phyloP scores from a whole-genome alignment of 148 eudicot species.

The Rhododendron ferrugineum region DNA sequence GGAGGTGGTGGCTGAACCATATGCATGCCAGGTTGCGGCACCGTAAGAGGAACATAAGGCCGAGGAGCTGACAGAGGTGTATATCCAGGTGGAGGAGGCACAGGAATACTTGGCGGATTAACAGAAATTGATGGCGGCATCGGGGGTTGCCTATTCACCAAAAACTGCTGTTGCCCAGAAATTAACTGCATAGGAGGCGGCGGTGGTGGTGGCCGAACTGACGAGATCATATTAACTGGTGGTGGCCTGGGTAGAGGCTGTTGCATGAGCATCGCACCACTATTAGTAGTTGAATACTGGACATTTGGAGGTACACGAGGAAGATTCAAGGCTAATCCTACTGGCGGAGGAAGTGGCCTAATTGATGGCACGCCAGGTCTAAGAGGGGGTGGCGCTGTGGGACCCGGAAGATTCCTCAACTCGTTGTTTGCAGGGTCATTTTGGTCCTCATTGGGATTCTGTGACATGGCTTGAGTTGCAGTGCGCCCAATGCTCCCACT shows the following conservation, averaged over 20 bases:
- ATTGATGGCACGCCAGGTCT: constrained; percentile 39
- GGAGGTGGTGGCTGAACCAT: constrained; percentile 39
- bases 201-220: constrained; percentile 21
- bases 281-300: constrained; percentile 39
- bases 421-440: constrained; percentile 27
- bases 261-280: constrained; percentile 28
- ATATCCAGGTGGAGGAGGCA: constrained; percentile 47
- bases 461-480: constrained; percentile 61
- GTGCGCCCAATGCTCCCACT: constrained; percentile 68
- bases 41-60: constrained; percentile 34
- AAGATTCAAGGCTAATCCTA: constrained; percentile 41
- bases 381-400: constrained; percentile 54
- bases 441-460: constrained; percentile 41
- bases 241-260: constrained; percentile 42
- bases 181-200: constrained; percentile 52
- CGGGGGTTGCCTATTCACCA: constrained; percentile 49
- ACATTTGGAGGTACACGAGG: constrained; percentile 44
- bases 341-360: constrained; percentile 58
- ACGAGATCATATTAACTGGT: constrained; percentile 24
- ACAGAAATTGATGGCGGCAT: constrained; percentile 28
- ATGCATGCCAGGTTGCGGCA: constrained; percentile 42
- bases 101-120: constrained; percentile 32
- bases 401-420: constrained; percentile 43
- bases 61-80: constrained; percentile 49
- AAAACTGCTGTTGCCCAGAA: constrained; percentile 49